Base-by-base conservation (phyloP, 768 basidiomycete species). In the Cystofilobasidium ferigula region DNA sequence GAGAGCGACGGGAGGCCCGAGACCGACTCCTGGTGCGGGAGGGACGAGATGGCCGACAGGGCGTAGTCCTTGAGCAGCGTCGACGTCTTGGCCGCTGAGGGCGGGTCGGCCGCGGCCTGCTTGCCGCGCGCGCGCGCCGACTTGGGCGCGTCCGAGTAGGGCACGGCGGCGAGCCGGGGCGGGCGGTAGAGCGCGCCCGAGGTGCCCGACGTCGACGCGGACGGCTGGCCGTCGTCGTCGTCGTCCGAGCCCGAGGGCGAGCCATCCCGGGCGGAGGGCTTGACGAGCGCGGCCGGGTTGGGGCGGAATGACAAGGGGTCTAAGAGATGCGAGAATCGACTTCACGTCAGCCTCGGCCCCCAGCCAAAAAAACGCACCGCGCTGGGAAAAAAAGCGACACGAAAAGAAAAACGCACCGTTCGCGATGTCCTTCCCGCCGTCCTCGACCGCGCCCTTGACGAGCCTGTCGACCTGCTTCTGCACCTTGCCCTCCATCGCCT, bases 381-480 rank as follows among this genome's bases (percentile, higher is more conserved):
- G n/a, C n/a, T 8, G 5, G n/a, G 22, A 53, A 1, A 2, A n/a
- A 32, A 43, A 48, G 6, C 40, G 51, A 30, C 9, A 18, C 12
- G 34, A 34, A 14, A 8, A 13, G 26, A 24, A 5, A 61, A 22
- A 70, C 70, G 20, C 35, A 73, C 73, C 74, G 42, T 74, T 73
- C 10, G 65, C 69, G 3, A 75, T 68, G 12, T 71, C 74, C 64
- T 74, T 70, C 1, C 67, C 71, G 47, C 76, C 85, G 70, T 87
- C 57, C n/a, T 69, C 83, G 0, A 89, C 86, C 7, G 88, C 65
- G 8, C 65, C 76, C 67, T 83, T 82, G 32, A 93, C 82, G 22
- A 99, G 82, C 74, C 98, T 97, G 70, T 97, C 91, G 71, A 99
- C 89, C 74, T 98, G 95, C 75, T 99, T 97, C 57, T 82, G 84